Base-by-base conservation (phyloP, 78 protist genomes). In the Chrysochromulina parva region DNA sequence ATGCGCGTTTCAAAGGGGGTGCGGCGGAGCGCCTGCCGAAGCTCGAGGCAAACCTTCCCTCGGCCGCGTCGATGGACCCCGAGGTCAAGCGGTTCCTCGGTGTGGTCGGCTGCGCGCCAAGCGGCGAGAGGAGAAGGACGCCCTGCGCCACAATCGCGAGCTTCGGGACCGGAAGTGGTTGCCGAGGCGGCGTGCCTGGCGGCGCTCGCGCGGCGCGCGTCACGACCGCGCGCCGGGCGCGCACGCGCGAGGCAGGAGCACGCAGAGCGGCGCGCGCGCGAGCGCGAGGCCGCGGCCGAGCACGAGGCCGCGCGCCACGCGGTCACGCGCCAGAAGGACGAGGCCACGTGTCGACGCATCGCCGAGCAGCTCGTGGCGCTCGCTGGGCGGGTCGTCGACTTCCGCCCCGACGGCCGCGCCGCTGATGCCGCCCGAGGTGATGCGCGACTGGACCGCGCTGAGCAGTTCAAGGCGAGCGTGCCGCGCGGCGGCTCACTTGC, bases 71-170 rank as follows among this genome's bases (percentile, higher is more conserved):
- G 66, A 52, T 80, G 87, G 65, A 54, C 14, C 66, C 67, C 52
- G 60, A 66, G 38, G 73, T 48, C 28, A 55, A 52, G 55, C 84
- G 13, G 57, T 69, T 54, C 84, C 52, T 88, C 14, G 65, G 1
- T 54, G 76, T 71, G 74, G 54, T 94, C 13, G 55, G 82, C 74
- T 88, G 22, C 20, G 47, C 53, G 24, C 38, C 67, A 81, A 84
- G 9, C 55, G 38, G 82, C 10, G 2, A 20, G 90, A 88, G 28
- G 90, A 88, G 65, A 69, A 69, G 90, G 90, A 66, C 11, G 90
- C 38, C 10, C 66, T 88, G 58, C 90, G 90, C 55, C 69, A 88
- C 59, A 66, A 88, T 66, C 53, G 90, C 50, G 47, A 4, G 60
- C 58, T 69, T 38, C 58, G 90, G 10, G 81, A 88, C 53, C 62